Evolutionary conservation across 108 stramenopile species (phyloP), one percentile per base, ranked within the genome.

Genomic region (Skeletonema menzelii): DNA sequence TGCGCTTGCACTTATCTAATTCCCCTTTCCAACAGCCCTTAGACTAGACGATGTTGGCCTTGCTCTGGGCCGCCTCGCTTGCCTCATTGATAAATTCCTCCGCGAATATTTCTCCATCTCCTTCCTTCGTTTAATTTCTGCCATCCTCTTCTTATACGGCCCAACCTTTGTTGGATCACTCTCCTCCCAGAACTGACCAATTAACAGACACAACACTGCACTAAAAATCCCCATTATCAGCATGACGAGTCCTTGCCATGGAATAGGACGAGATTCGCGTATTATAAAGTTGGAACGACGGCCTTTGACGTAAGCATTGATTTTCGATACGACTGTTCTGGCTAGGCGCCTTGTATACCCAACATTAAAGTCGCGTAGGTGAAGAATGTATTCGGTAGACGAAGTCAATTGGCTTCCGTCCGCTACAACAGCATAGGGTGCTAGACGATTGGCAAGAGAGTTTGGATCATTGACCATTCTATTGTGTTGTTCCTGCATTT

Each of bases 171-270:
- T 70, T 13, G 80, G 58, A 59, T 82, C 72, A 17, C 63, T 61
- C 47, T 93, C 92, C 44, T 90, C 89, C 78, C 80, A 88, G 64
- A 93, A 89, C 53, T 88, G 85, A n/a, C 90, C 92, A 65, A 91
- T 42, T 10, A 93, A 56, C 11, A 90, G 34, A 35, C 87, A 85
- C 19, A 93, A 58, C 57, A 91, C 46, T 20, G 81, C 40, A 17
- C 86, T 87, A 30, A 91, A 82, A 13, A 91, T 72, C 27, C 92
- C 92, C 44, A 91, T 64, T 26, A 93, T 87, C 12, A 93, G 46
- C 13, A 77, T 63, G 37, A 89, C 67, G 13, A 93, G 80, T 4
- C 86, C 92, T 66, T 89, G 84, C 87, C 84, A 85, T 37, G 84
- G 59, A 10, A 90, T 73, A 22, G 77, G 63, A 26, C 82, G 69